Evolutionary conservation across 495 filamentous ascomycete genomes (phyloP).

Genomic region (Evansstolkia leycettana): DNA sequence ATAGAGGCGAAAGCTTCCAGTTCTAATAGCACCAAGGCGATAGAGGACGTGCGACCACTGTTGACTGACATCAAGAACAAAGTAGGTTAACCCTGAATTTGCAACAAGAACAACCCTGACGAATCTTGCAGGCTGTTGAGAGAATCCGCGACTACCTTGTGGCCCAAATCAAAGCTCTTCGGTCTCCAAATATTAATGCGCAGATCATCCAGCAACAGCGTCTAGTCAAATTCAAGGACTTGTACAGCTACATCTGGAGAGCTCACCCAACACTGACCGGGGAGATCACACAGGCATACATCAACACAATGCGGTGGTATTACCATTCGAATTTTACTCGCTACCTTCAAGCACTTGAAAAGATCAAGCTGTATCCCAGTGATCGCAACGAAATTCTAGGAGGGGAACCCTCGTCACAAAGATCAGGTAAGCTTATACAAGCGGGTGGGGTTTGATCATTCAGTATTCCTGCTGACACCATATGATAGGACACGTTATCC

Average conservation of each 20-base stretch:
- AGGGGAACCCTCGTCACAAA: slow-evolving; percentile 55
- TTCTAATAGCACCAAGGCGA: slow-evolving; percentile 52
- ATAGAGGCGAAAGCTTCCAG: slow-evolving; percentile 55
- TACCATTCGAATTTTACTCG: slow-evolving; percentile 85
- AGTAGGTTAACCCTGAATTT: slow-evolving; percentile 28
- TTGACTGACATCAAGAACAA: slow-evolving; percentile 73
- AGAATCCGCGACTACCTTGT: slow-evolving; percentile 90
- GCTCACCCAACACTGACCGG: slow-evolving; percentile 69
- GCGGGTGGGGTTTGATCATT: no score
- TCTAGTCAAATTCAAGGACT: slow-evolving; percentile 74
- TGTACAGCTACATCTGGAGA: slow-evolving; percentile 71
- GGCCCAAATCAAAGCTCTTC: slow-evolving; percentile 79
- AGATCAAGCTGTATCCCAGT: slow-evolving; percentile 67
- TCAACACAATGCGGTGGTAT: slow-evolving; percentile 99
- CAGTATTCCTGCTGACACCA: no score
- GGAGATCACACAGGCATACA: slow-evolving; percentile 85
- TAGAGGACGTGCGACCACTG: slow-evolving; percentile 74
- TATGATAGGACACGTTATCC: slow-evolving; percentile 17
- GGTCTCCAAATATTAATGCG: slow-evolving; percentile 90
- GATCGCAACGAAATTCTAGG: slow-evolving; percentile 81
- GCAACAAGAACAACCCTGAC: no score
- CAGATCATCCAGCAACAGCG: slow-evolving; percentile 89
- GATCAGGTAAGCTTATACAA: slow-evolving; percentile 37
- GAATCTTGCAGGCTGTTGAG: slow-evolving; percentile 58
- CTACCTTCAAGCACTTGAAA: slow-evolving; percentile 71